These are phyloP conservation scores for Onygenales sp. DNA, from an alignment of 2,329 filamentous ascomycete genomes.

Conservation along the genomic window DNA sequence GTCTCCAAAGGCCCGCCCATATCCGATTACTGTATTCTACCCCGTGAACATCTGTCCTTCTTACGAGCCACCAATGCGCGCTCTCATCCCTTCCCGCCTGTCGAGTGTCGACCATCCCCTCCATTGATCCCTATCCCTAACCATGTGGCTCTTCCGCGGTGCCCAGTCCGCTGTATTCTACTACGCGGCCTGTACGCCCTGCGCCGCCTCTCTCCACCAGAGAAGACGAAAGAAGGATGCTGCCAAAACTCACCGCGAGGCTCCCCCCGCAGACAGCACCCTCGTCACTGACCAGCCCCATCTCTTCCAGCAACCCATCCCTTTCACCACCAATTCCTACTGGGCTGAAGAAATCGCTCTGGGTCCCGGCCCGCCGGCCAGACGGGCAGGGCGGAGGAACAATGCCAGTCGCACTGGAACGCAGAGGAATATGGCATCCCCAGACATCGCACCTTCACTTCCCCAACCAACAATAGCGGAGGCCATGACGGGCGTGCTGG, in stretches of 20 bases:
- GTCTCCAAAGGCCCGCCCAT: too few relatives aligned
- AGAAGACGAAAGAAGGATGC: conserved; percentile 63
- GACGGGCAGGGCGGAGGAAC: conserved; percentile 43
- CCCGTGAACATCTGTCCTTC: too few relatives aligned
- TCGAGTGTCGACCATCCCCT: neutral
- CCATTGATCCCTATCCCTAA: neutral
- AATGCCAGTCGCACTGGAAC: conserved; percentile 49
- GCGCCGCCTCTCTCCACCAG: conserved; percentile 59
- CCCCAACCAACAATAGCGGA: conserved; percentile 13
- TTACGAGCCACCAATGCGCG: neutral
- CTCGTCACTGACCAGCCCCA: conserved; percentile 52
- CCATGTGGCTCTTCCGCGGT: conserved; percentile 40
- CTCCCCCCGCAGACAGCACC: conserved; percentile 53
- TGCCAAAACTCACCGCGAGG: conserved; percentile 56
- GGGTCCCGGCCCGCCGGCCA: conserved; percentile 63
- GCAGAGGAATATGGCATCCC: conserved; percentile 50
- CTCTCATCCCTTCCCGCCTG: neutral
- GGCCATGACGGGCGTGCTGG: conserved; percentile 1
- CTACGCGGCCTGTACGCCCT: conserved; percentile 45
- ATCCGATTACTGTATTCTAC: neutral
- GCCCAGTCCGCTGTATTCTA: conserved; percentile 43
- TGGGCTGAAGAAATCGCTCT: conserved; percentile 81
- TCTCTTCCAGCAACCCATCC: conserved; percentile 64
- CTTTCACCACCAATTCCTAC: conserved; percentile 78
- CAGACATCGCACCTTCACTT: conserved; percentile 6